Percentiles rank a stretch among this genome's conserved stretches.
These are phyloP conservation scores for Polygonum maritimum DNA, from an alignment of 148 eudicot species.

Conservation along the genomic window DNA sequence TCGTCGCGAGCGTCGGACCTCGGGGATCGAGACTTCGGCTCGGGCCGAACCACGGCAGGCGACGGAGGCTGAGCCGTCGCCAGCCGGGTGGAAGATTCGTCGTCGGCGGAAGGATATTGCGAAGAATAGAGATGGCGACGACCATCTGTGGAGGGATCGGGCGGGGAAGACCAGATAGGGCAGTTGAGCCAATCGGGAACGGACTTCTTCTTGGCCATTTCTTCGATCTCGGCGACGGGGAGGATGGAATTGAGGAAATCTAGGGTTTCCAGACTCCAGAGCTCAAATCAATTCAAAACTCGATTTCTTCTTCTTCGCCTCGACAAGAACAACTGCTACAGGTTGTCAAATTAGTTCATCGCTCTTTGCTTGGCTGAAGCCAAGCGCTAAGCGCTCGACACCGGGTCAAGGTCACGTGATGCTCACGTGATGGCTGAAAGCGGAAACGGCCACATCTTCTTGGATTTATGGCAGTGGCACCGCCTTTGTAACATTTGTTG, in stretches of 20 bases:
- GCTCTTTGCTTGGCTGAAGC: neutral
- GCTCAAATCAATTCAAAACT: neutral
- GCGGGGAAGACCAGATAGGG: conserved; percentile 69
- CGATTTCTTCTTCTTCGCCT: neutral
- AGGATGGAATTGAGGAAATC: neutral
- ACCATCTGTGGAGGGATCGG: conserved; percentile 8
- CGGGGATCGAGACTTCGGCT: conserved; percentile 11
- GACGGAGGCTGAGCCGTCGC: conserved; percentile 22
- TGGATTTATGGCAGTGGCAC: neutral
- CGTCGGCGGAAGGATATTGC: conserved; percentile 9
- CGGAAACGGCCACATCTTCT: neutral
- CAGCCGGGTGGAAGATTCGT: conserved; percentile 12
- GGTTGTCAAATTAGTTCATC: conserved; percentile 1
- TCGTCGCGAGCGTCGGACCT: conserved; percentile 10
- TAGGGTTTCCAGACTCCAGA: conserved; percentile 26
- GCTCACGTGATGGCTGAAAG: neutral
- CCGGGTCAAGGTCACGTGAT: conserved; percentile 2
- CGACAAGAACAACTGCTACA: conserved; percentile 6
- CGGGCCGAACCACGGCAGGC: conserved; percentile 21
- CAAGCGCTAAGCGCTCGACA: neutral
- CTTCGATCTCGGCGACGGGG: conserved; percentile 14
- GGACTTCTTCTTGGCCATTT: conserved; percentile 43
- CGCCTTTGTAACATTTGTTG: neutral
- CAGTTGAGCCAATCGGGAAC: conserved; percentile 97
- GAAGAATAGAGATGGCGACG: conserved; percentile 15